Evolutionary conservation across 208 protist genomes (phyloP).

Genomic region (Trypanosoma caninum): DNA sequence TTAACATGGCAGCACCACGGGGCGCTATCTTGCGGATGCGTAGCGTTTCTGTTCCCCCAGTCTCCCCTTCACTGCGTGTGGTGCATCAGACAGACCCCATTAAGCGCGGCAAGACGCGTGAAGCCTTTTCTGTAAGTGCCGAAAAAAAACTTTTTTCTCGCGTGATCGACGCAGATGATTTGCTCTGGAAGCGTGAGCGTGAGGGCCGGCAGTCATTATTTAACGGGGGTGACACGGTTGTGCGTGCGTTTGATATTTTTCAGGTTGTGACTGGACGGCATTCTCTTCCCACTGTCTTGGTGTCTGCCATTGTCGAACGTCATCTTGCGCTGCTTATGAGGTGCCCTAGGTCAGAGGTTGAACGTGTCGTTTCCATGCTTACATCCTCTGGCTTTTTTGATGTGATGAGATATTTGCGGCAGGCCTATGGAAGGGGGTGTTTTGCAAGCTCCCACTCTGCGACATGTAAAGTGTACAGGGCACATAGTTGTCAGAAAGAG

Average conservation of each 20-base stretch:
- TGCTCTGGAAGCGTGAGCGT: conserved; percentile 14
- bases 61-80: not conserved
- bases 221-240: not conserved
- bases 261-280: conserved; percentile 31
- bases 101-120: not conserved
- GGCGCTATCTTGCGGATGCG: too few relatives aligned
- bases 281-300: conserved; percentile 36
- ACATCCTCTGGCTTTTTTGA: conserved; percentile 25
- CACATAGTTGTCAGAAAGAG: not conserved
- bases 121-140: too few relatives aligned
- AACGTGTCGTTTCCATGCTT: conserved; percentile 39
- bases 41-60: too few relatives aligned
- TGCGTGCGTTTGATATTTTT: not conserved
- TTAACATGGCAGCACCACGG: not conserved
- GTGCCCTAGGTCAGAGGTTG: conserved; percentile 34
- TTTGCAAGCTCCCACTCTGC: not conserved
- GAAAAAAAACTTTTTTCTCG: conserved; percentile 13
- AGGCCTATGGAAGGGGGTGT: conserved; percentile 2
- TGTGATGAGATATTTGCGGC: conserved; percentile 39
- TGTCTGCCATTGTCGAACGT: conserved; percentile 31
- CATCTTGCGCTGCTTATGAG: conserved; percentile 38
- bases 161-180: conserved; percentile 5
- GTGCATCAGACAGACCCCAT: conserved; percentile 9
- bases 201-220: not conserved
- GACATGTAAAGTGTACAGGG: not conserved